phyloP scores from a whole-genome alignment of 345 rosid species.

The Eutrema heterophyllum region DNA sequence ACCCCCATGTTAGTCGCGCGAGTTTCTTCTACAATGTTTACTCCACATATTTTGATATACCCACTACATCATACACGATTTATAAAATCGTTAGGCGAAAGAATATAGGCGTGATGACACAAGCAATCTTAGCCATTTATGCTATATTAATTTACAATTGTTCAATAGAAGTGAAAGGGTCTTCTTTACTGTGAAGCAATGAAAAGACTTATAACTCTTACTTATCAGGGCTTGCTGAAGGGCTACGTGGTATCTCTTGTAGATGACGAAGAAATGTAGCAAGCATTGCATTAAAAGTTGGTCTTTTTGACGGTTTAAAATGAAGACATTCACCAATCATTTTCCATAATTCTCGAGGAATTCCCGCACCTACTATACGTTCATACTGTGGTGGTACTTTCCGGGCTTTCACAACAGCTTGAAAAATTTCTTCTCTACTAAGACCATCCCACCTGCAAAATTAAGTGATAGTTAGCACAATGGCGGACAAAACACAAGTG shows the following conservation, averaged over 20 bases:
- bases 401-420: slow-evolving; percentile 77
- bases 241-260: slow-evolving; percentile 89
- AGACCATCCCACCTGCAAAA: slow-evolving; percentile 89
- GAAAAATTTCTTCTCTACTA: slow-evolving; percentile 85
- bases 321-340: slow-evolving; percentile 99
- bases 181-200: slow-evolving; percentile 6
- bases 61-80: slow-evolving; percentile 43
- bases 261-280: slow-evolving; percentile 86
- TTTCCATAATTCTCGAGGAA: slow-evolving; percentile 93
- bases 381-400: slow-evolving; percentile 95
- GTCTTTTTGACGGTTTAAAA: slow-evolving; percentile 86
- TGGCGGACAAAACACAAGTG: slow-evolving; percentile 1
- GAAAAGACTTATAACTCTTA: slow-evolving; percentile 34
- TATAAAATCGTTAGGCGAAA: slow-evolving; percentile 1
- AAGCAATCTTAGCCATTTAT: not conserved
- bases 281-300: slow-evolving; percentile 84
- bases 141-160: not conserved
- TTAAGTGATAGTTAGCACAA: slow-evolving; percentile 9
- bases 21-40: slow-evolving; percentile 51
- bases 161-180: not conserved
- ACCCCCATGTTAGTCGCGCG: slow-evolving; percentile 44
- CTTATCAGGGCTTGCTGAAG: slow-evolving; percentile 91
- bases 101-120: not conserved
- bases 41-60: slow-evolving; percentile 42
- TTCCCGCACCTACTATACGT: slow-evolving; percentile 95